These are phyloP conservation scores for Allomyces javanicus DNA, from an alignment of 192 early-diverging fungal genomes.

Conservation along the genomic window DNA sequence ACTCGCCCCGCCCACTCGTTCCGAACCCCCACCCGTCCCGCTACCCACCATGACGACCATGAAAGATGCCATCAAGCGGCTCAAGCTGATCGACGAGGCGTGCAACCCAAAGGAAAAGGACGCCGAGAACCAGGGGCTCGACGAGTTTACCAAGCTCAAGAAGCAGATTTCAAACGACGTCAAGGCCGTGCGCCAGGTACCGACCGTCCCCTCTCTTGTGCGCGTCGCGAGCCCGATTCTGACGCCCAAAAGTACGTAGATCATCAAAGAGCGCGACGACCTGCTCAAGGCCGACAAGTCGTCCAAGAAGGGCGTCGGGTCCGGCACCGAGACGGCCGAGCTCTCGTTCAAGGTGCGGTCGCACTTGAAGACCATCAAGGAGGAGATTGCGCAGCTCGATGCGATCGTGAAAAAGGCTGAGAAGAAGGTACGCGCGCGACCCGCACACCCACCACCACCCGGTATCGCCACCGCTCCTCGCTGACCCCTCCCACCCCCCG, in stretches of 20 bases:
- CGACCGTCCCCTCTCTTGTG: not conserved
- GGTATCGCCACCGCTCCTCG: too few relatives aligned
- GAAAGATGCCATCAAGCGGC: conserved; percentile 34
- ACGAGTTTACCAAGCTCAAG: conserved; percentile 31
- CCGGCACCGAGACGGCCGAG: conserved; percentile 29
- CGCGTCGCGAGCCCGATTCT: not conserved
- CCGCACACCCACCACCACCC: too few relatives aligned
- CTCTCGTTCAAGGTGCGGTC: conserved; percentile 34
- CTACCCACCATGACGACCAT: conserved; percentile 16
- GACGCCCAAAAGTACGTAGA: not conserved
- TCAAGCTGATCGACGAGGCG: conserved; percentile 32
- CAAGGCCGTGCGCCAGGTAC: conserved; percentile 20
- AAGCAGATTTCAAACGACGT: conserved; percentile 31
- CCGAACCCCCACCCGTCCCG: too few relatives aligned
- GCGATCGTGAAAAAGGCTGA: conserved; percentile 30
- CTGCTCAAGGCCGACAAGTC: not conserved
- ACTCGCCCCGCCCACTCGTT: too few relatives aligned
- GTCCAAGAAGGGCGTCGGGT: not conserved
- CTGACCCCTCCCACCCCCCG: too few relatives aligned
- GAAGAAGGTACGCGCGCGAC: conserved; percentile 19
- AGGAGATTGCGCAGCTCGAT: conserved; percentile 13
- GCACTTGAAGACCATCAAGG: conserved; percentile 24
- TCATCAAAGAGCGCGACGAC: conserved; percentile 29
- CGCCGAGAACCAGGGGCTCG: conserved; percentile 18
- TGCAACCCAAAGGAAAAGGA: conserved; percentile 27